phyloP scores from a whole-genome alignment of 2,329 filamentous ascomycete species.

The Fusarium nodosum region DNA sequence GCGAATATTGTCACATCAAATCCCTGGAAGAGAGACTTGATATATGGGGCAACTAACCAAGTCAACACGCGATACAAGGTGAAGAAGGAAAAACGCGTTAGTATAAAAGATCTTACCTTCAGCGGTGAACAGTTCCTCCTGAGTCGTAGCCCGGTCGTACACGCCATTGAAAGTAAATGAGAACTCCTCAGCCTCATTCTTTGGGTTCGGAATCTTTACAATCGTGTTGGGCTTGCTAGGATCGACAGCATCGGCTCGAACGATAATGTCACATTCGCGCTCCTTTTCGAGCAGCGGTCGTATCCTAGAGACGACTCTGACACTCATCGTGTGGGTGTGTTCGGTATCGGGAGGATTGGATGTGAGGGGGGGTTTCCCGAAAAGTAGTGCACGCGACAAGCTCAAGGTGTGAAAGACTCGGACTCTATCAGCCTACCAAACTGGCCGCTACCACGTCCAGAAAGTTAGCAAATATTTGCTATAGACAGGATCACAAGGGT shows the following conservation, averaged over 20 bases:
- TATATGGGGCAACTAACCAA: slow-evolving; percentile 80
- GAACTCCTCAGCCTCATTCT: slow-evolving; percentile 91
- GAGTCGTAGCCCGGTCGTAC: slow-evolving; percentile 83
- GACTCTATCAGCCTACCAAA: slow-evolving; percentile 48
- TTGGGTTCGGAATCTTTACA: slow-evolving; percentile 92
- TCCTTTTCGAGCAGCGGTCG: slow-evolving; percentile 89
- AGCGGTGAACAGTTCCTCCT: slow-evolving; percentile 88
- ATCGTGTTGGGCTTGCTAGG: slow-evolving; percentile 73
- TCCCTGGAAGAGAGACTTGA: slow-evolving; percentile 92
- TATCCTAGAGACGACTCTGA: slow-evolving; percentile 91
- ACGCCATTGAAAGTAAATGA: slow-evolving; percentile 96
- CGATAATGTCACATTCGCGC: slow-evolving; percentile 87
- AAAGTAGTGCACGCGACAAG: slow-evolving; percentile 29
- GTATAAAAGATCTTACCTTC: slow-evolving; percentile 73
- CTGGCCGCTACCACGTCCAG: slow-evolving; percentile 42
- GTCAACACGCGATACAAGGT: slow-evolving; percentile 45
- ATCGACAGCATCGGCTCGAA: slow-evolving; percentile 74
- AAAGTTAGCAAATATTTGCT: slow-evolving; percentile 43
- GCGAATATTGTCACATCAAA: slow-evolving; percentile 92
- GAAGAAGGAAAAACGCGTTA: slow-evolving; percentile 12
- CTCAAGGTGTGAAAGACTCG: slow-evolving; percentile 30
- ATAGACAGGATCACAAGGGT: slow-evolving; percentile 35
- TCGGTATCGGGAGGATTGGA: slow-evolving; percentile 30
- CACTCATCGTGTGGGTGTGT: slow-evolving; percentile 63
- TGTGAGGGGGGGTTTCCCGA: slow-evolving; percentile 16